Conservation (phyloP, 495 filamentous ascomycete genomes). For the Choiromyces venosus region DNA sequence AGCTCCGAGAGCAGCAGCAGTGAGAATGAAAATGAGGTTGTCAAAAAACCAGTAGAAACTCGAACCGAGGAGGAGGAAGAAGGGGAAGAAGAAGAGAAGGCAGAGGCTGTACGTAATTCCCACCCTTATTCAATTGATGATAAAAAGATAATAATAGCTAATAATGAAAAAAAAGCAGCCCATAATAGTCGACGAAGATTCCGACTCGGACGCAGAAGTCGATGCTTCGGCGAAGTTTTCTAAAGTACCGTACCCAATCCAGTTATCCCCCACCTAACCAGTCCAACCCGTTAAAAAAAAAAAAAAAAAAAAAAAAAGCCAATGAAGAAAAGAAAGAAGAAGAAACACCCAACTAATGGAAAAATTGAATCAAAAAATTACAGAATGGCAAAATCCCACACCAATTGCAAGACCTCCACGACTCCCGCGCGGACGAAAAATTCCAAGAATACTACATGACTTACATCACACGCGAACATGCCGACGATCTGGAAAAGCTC, state of each 20-base stretch:
- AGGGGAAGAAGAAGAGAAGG: slow-evolving; percentile 2
- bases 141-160: not conserved
- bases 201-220: not conserved
- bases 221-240: not conserved
- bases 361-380: slow-evolving; percentile 7
- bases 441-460: slow-evolving; percentile 64
- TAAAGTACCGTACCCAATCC: not conserved
- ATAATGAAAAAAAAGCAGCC: not conserved
- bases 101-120: not conserved
- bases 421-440: slow-evolving; percentile 44
- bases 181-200: not conserved
- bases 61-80: too few relatives aligned
- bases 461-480: slow-evolving; percentile 60
- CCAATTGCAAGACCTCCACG: slow-evolving; percentile 34
- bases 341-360: slow-evolving; percentile 8
- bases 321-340: slow-evolving; percentile 10
- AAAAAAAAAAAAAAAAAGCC: not conserved
- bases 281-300: not conserved
- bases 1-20: slow-evolving; percentile 14
- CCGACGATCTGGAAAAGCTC: slow-evolving; percentile 64
- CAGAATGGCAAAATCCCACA: slow-evolving; percentile 36
- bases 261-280: not conserved
- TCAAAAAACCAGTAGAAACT: not conserved
- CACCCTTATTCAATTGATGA: not conserved
- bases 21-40: slow-evolving; percentile 26